Percentiles rank a stretch among this genome's conserved stretches.
phyloP scores from a whole-genome alignment of 2,329 filamentous ascomycete species.

The Trichoderma polysporum region DNA sequence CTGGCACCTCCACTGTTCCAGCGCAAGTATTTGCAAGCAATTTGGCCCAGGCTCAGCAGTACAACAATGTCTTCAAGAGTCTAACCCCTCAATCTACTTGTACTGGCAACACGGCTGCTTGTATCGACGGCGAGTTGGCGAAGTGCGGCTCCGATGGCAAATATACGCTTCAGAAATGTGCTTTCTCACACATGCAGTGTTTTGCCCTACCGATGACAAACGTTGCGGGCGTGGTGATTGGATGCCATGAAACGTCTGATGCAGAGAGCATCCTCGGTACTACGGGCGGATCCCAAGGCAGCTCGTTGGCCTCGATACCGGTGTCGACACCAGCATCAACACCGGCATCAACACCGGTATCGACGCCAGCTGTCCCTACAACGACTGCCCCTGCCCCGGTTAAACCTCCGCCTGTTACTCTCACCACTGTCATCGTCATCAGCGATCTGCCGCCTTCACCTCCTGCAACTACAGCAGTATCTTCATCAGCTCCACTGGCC shows the following conservation, averaged over 20 bases:
- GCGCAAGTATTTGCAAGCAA: slow-evolving; percentile 45
- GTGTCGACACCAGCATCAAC: neutral
- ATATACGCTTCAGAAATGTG: slow-evolving; percentile 44
- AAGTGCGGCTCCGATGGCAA: slow-evolving; percentile 42
- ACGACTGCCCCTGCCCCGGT: slow-evolving; percentile 24
- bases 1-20: slow-evolving; percentile 42
- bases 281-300: slow-evolving; percentile 1
- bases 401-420: slow-evolving; percentile 27
- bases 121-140: slow-evolving; percentile 51
- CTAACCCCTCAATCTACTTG: slow-evolving; percentile 50
- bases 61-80: slow-evolving; percentile 49
- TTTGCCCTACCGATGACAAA: slow-evolving; percentile 55
- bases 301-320: neutral
- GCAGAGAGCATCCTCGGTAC: slow-evolving; percentile 46
- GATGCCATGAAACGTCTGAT: slow-evolving; percentile 43
- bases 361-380: slow-evolving; percentile 5
- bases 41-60: slow-evolving; percentile 43
- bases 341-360: neutral
- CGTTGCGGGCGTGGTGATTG: slow-evolving; percentile 48
- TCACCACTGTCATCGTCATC: slow-evolving; percentile 34
- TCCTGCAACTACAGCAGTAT: slow-evolving; percentile 2
- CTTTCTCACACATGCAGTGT: slow-evolving; percentile 40
- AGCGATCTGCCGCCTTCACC: slow-evolving; percentile 25
- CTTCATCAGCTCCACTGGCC: slow-evolving; percentile 6
- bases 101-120: slow-evolving; percentile 48